Percentiles rank a stretch among this genome's conserved stretches.
phyloP scores from a whole-genome alignment of 768 basidiomycete genomes.

The Hebeloma cylindrosporum region DNA sequence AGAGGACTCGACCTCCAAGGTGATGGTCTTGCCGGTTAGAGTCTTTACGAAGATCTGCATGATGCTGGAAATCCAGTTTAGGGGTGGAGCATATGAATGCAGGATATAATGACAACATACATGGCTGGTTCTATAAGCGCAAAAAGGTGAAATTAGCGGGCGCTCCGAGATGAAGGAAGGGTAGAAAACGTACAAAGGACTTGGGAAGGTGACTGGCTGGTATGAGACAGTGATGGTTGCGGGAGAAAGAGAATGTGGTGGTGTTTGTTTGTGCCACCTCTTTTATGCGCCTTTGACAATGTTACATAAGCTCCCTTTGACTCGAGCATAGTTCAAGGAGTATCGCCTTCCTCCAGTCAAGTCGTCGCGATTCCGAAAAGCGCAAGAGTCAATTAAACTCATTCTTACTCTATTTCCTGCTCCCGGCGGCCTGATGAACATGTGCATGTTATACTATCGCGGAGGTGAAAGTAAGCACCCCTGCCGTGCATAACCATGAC shows the following conservation, averaged over 20 bases:
- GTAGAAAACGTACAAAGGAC: constrained; percentile 6
- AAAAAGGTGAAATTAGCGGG: not conserved
- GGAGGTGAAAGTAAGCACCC: too few relatives aligned
- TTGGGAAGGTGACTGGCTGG: constrained; percentile 3
- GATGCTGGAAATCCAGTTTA: constrained; percentile 12
- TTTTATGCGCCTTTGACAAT: constrained; percentile 16
- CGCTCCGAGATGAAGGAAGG: not conserved
- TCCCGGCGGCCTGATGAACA: too few relatives aligned
- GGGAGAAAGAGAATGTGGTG: constrained; percentile 14
- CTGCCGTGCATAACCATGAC: too few relatives aligned
- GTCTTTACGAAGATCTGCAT: constrained; percentile 39
- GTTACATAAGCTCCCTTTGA: constrained; percentile 15
- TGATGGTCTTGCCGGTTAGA: constrained; percentile 27
- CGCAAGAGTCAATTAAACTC: too few relatives aligned
- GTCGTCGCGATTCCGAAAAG: too few relatives aligned
- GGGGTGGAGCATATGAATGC: constrained; percentile 1
- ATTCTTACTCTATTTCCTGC: too few relatives aligned
- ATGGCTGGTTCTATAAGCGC: constrained; percentile 1
- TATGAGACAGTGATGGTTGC: constrained; percentile 17
- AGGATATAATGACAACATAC: constrained; percentile 10
- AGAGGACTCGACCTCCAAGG: constrained; percentile 21
- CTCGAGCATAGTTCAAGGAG: constrained; percentile 4
- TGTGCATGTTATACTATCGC: too few relatives aligned
- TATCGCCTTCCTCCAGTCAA: not conserved
- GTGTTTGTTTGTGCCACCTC: constrained; percentile 13